Conservation (phyloP, 2,329 filamentous ascomycete genomes). For the Trichoderma koningiopsis region DNA sequence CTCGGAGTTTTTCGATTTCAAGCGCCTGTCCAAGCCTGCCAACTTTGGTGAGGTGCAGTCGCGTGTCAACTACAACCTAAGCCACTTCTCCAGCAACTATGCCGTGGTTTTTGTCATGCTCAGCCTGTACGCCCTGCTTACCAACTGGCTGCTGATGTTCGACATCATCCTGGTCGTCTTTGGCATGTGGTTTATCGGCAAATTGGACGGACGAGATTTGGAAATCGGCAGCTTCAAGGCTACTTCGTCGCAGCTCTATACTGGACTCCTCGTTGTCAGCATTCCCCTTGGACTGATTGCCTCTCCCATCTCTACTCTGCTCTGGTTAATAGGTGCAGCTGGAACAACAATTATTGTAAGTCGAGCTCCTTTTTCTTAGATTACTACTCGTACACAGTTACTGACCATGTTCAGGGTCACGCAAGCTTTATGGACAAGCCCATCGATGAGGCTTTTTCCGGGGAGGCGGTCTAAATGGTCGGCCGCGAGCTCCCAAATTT, state of each 20-base stretch:
- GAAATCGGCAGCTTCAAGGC: conserved; percentile 81
- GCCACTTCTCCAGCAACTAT: conserved; percentile 99
- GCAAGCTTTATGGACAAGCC: conserved; percentile 96
- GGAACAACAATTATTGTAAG: conserved; percentile 77
- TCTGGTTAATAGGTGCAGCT: conserved; percentile 95
- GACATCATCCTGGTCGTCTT: conserved; percentile 85
- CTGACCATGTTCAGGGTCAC: conserved; percentile 61
- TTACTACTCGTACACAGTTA: no score
- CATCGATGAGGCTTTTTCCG: conserved; percentile 99
- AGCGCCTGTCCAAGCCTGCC: conserved; percentile 89
- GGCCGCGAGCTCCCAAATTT: conserved; percentile 96
- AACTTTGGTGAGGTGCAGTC: conserved; percentile 91
- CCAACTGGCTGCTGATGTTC: conserved; percentile 83
- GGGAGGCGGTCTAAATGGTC: conserved; percentile 99
- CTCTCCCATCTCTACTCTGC: conserved; percentile 78
- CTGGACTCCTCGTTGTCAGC: conserved; percentile 76
- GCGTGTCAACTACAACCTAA: conserved; percentile 94
- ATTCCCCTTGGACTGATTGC: conserved; percentile 84
- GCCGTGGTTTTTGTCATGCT: conserved; percentile 91
- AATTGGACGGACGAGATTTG: conserved; percentile 84
- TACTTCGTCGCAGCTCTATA: conserved; percentile 93
- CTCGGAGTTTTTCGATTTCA: conserved; percentile 93
- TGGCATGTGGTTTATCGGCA: conserved; percentile 90
- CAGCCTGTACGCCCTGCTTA: conserved; percentile 91
- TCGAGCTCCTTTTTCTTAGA: background rate